Evolutionary conservation across 2,329 filamentous ascomycete species (phyloP).

Genomic region (Alternaria postmessia): DNA sequence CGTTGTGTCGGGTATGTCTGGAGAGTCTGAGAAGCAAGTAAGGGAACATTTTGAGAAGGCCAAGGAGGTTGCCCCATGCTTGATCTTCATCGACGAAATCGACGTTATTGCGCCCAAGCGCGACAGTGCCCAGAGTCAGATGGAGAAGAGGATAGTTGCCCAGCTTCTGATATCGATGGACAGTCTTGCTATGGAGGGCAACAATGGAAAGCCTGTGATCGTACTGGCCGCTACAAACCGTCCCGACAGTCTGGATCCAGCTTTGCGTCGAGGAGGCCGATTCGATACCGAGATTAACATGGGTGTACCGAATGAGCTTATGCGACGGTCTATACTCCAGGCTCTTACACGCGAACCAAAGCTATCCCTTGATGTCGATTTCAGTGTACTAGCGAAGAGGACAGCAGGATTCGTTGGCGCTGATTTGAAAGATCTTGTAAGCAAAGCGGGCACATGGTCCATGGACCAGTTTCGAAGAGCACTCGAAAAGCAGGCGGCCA

Average conservation of each 20-base stretch:
- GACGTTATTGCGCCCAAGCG: conserved; percentile 89
- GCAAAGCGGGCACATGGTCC: conserved; percentile 70
- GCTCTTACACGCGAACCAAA: conserved; percentile 73
- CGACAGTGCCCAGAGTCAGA: conserved; percentile 83
- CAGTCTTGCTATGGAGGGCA: conserved; percentile 73
- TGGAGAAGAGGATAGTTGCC: conserved; percentile 86
- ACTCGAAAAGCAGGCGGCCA: conserved; percentile 53
- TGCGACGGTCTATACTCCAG: conserved; percentile 78
- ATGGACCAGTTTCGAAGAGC: conserved; percentile 67
- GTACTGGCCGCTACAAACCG: conserved; percentile 91
- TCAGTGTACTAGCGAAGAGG: conserved; percentile 75
- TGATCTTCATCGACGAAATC: conserved; percentile 92
- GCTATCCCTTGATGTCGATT: conserved; percentile 75
- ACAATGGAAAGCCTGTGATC: conserved; percentile 79
- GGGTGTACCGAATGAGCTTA: conserved; percentile 81
- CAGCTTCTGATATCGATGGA: conserved; percentile 90
- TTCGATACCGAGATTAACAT: conserved; percentile 89
- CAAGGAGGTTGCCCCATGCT: conserved; percentile 81
- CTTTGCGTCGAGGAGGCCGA: conserved; percentile 74
- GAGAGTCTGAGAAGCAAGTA: conserved; percentile 87
- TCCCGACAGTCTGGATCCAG: conserved; percentile 84
- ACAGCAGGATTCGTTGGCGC: conserved; percentile 94
- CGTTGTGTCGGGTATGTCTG: conserved; percentile 85
- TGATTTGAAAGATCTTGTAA: conserved; percentile 78
- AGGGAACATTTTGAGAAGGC: conserved; percentile 89